Base-by-base conservation (phyloP, 441 rosid genomes). In the Pelargonium exstipulatum region DNA sequence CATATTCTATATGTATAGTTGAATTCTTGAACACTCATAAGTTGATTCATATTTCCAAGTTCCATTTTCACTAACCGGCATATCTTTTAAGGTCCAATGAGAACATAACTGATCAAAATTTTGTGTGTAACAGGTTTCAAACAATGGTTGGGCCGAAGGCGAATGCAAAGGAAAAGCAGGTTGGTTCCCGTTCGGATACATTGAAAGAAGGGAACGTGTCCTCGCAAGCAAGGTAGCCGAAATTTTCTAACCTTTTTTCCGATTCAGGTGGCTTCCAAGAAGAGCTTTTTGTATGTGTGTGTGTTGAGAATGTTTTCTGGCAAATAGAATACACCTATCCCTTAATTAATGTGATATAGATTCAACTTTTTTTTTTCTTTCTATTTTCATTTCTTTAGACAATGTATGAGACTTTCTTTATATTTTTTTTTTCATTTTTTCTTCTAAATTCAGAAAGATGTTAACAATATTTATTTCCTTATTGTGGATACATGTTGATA, bases 131-230 rank as follows among this genome's bases (percentile, higher is more conserved):
- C 81, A 90, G 95, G 96, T 91, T 66, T 85, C 85, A 7, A 91
- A 83, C 70, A 88, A 83, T 66, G 96, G 96, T 12, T 94, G 96
- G 97, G 97, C 96, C 0, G 96, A 91, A 79, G 98, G 97, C 43
- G 98, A 94, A 80, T 87, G 98, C 81, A 85, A 84, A 79, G 97
- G 97, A 20, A 87, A 81, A 79, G 95, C 97, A 6, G 96, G 97
- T 74, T 91, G 95, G 96, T 94, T 94, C 82, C 97, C 98, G 58
- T 86, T 74, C 45, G 88, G 84, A 16, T 88, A 87, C 55, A 78
- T 91, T 10, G 92, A 89, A 71, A 86, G 98, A 86, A 84, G 95
- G 80, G 98, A 93, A 0, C 91, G 92, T 3, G 90, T 93, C 67
- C 87, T 86, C n/a, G 90, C 90, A 1, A 82, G 95, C 83, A 89